Conservation (phyloP, 208 protist genomes). For the Acanthamoeba rhysodes region DNA sequence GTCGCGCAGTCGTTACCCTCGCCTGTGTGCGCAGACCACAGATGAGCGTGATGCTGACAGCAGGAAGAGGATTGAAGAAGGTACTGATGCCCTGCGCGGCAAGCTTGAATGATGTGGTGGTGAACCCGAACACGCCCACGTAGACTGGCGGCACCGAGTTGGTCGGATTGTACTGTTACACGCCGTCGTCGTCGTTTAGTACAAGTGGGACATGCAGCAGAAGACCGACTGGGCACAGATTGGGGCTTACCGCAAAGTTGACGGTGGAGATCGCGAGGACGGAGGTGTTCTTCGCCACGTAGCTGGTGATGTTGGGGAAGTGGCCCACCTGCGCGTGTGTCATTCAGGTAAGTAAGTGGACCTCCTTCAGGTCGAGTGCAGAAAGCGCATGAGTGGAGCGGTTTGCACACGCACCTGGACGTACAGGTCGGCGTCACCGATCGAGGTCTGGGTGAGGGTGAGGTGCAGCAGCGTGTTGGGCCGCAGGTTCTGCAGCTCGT, state of each 20-base stretch:
- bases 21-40: background rate
- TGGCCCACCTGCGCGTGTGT: background rate
- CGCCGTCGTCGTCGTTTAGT: background rate
- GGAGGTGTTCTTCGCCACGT: slow-evolving; percentile 31
- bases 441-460: slow-evolving; percentile 1
- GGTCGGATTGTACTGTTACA: background rate
- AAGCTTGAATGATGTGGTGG: background rate
- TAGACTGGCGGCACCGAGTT: background rate
- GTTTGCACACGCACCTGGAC: background rate
- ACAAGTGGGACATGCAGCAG: background rate
- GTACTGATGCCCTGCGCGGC: background rate
- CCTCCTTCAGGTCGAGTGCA: too few species aligned
- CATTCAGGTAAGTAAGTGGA: too few species aligned
- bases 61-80: too few species aligned
- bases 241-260: background rate
- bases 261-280: background rate
- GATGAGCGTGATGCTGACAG: background rate
- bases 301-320: background rate
- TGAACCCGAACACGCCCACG: background rate
- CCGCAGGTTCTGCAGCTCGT: background rate
- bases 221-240: background rate
- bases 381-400: too few species aligned
- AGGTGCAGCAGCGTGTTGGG: background rate
- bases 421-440: slow-evolving; percentile 39
- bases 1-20: background rate